Conservation (phyloP, 176 grass and related monocot species). For the Puccinellia tenuiflora region DNA sequence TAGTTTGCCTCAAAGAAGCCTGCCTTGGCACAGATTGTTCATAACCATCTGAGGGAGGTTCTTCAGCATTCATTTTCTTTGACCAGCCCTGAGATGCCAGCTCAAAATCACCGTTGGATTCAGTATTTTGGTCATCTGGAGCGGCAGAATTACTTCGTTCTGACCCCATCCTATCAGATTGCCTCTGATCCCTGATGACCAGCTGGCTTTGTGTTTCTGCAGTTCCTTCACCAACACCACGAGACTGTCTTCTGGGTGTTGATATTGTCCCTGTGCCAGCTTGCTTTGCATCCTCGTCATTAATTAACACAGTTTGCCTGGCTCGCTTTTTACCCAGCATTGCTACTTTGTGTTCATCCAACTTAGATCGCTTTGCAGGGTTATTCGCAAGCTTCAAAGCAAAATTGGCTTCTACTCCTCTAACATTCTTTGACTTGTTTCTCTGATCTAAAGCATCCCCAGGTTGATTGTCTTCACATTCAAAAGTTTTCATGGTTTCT, state of each 20-base stretch:
- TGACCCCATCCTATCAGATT: constrained; percentile 45
- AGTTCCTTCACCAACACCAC: constrained; percentile 37
- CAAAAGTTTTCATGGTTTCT: constrained; percentile 25
- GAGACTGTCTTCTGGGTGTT: constrained; percentile 77
- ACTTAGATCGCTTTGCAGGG: constrained; percentile 70
- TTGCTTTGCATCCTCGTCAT: constrained; percentile 91
- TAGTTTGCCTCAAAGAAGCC: constrained; percentile 49
- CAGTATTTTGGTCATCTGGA: constrained; percentile 46
- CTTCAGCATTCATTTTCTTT: constrained; percentile 56
- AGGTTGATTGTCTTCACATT: constrained; percentile 41
- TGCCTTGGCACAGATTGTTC: constrained; percentile 41
- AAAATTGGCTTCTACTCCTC: constrained; percentile 80
- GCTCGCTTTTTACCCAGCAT: constrained; percentile 95
- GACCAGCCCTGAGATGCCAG: constrained; percentile 25
- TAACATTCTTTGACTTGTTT: constrained; percentile 60
- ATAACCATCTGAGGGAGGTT: constrained; percentile 38
- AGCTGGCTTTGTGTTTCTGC: constrained; percentile 50
- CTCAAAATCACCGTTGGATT: constrained; percentile 61
- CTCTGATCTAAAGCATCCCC: constrained; percentile 45
- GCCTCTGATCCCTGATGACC: constrained; percentile 50
- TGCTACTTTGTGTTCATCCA: constrained; percentile 86
- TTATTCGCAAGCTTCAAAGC: constrained; percentile 75
- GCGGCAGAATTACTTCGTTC: constrained; percentile 50
- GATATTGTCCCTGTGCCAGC: constrained; percentile 72
- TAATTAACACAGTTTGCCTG: constrained; percentile 87